These are phyloP conservation scores for Ascochyta viciae-villosae DNA, from an alignment of 2,329 filamentous ascomycete species.

Conservation along the genomic window DNA sequence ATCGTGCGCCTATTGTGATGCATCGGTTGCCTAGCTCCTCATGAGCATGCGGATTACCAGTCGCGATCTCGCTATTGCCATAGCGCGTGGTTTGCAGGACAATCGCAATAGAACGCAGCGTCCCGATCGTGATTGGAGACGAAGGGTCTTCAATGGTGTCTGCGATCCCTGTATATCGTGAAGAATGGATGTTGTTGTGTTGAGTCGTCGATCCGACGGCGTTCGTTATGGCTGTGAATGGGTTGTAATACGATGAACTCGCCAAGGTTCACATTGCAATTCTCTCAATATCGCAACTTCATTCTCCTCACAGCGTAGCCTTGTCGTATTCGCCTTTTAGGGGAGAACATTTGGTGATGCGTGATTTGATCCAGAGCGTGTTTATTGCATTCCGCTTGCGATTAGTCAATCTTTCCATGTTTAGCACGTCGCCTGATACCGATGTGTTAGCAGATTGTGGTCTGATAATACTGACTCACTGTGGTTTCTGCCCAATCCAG, in stretches of 20 bases:
- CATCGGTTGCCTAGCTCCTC: background rate
- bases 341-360: background rate
- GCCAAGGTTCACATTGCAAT: too few species aligned
- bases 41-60: background rate
- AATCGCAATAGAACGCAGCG: background rate
- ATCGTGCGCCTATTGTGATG: background rate
- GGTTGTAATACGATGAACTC: too few species aligned
- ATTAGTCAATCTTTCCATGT: background rate
- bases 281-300: too few species aligned
- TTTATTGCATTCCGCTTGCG: background rate
- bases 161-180: too few species aligned
- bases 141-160: too few species aligned
- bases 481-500: background rate
- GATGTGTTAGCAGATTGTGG: conserved; percentile 12
- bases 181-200: too few species aligned
- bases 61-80: background rate
- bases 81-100: background rate
- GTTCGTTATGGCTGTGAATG: too few species aligned
- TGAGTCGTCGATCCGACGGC: too few species aligned
- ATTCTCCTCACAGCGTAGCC: too few species aligned
- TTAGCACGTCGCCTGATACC: background rate
- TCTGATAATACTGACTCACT: conserved; percentile 11
- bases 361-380: background rate
- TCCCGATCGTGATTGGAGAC: too few species aligned
- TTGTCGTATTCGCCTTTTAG: too few species aligned